Percentiles rank a stretch among this genome's conserved stretches.
These are phyloP conservation scores for Lactarius pseudohatsudake DNA, from an alignment of 768 basidiomycete genomes.

Conservation along the genomic window DNA sequence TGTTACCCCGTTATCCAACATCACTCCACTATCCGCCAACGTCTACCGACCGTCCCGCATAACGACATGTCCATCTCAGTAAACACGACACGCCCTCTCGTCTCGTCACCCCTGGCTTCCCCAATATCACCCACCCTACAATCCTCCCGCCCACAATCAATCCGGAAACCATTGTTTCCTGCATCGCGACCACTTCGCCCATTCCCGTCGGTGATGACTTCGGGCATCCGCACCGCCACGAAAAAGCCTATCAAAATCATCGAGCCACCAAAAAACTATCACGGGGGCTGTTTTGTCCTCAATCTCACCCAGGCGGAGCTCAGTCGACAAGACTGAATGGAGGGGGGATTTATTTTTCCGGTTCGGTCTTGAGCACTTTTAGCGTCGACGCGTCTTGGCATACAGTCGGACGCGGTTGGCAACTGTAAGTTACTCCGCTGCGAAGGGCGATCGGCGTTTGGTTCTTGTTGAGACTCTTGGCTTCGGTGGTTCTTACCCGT, in stretches of 20 bases:
- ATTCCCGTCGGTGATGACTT: conserved; percentile 61
- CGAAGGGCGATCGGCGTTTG: not conserved
- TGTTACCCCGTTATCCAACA: not conserved
- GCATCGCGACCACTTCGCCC: conserved; percentile 76
- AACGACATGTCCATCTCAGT: conserved; percentile 51
- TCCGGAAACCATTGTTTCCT: conserved; percentile 49
- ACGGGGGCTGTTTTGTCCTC: conserved; percentile 63
- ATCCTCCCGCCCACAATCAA: conserved; percentile 37
- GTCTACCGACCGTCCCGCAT: conserved; percentile 42
- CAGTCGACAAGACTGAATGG: conserved; percentile 57
- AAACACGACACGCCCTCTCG: conserved; percentile 35
- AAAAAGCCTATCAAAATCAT: conserved; percentile 71
- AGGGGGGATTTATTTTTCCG: not conserved
- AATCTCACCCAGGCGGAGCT: conserved; percentile 84
- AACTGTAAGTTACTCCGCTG: not conserved
- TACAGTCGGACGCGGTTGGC: not conserved
- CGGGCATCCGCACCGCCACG: conserved; percentile 24
- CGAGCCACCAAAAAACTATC: conserved; percentile 71
- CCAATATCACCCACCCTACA: conserved; percentile 8
- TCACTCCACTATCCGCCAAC: conserved; percentile 32
- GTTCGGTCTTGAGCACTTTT: not conserved
- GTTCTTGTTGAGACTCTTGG: not conserved
- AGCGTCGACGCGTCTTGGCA: not conserved
- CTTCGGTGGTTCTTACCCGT: conserved; percentile 1
- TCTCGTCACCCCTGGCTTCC: conserved; percentile 29